Evolutionary conservation across 192 early-diverging fungal species (phyloP).

Genomic region (Entomortierella parvispora): DNA sequence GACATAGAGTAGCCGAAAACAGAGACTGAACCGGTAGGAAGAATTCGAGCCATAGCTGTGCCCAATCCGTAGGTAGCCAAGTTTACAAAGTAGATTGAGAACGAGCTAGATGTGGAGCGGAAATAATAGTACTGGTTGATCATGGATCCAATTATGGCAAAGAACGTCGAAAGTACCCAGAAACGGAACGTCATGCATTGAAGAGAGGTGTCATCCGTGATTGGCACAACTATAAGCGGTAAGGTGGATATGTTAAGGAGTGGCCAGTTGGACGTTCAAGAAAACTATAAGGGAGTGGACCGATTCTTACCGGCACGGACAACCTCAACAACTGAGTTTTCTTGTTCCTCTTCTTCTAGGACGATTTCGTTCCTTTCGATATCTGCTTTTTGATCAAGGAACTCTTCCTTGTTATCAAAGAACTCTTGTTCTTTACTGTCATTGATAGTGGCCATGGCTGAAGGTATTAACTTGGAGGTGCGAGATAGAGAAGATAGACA

Average conservation of each 20-base stretch:
- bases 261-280: too few relatives aligned
- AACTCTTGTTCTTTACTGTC: too few relatives aligned
- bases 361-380: too few relatives aligned
- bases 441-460: too few relatives aligned
- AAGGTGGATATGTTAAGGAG: too few relatives aligned
- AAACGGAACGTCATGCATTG: slow-evolving; percentile 61
- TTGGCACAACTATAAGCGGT: slow-evolving; percentile 11
- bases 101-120: slow-evolving; percentile 31
- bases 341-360: too few relatives aligned
- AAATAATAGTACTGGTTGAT: slow-evolving; percentile 55
- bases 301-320: too few relatives aligned
- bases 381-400: too few relatives aligned
- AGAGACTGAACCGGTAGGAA: slow-evolving; percentile 3
- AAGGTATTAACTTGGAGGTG: too few relatives aligned
- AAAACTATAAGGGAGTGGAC: not conserved
- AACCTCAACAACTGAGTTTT: too few relatives aligned
- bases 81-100: slow-evolving; percentile 51
- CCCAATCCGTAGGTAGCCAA: slow-evolving; percentile 46
- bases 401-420: too few relatives aligned
- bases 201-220: slow-evolving; percentile 50
- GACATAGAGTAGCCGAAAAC: slow-evolving; percentile 14
- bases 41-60: slow-evolving; percentile 22
- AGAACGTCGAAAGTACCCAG: slow-evolving; percentile 59
- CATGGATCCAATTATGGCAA: slow-evolving; percentile 42
- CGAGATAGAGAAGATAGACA: too few relatives aligned